Evolutionary conservation across 495 filamentous ascomycete genomes (phyloP), one percentile per base, ranked within the genome.

Genomic region (Talaromyces nanjingensis): DNA sequence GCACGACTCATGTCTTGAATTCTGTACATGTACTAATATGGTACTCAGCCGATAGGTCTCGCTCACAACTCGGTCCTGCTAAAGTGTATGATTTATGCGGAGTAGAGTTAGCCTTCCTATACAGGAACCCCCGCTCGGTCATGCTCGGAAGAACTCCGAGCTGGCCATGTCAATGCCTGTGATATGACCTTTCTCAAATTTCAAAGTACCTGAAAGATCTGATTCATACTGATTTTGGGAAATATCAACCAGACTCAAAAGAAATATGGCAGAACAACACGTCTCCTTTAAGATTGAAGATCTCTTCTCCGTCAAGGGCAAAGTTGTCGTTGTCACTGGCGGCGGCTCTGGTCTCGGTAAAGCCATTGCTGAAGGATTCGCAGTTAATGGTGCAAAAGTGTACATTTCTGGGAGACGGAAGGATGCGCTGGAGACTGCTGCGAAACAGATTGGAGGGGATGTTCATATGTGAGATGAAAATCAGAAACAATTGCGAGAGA

Each of bases 331-430:
- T 65, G 75, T 84, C 31, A 84, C 81, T 25, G 82, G 82, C 42
- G 82, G 66, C 18, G 63, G 63, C 4, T 67, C 66, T 25, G 63
- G 63, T 16, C 45, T 67, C 47, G 65, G 65, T 25, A 65, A 65
- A 58, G 59, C 63, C 3, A 62, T 65, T 29, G 63, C 65, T 22
- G 58, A 67, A 53, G 63, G 58, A n/a, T 65, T 92, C 6, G 86
- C 80, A 1, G 56, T 68, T 60, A 86, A 88, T 65, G 89, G 89
- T 8, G 88, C 89, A 1, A 86, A 84, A 67, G 83, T 92, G 59
- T 92, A 89, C 76, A 84, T 92, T 66, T 69, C 90, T 45, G 88
- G 87, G 16, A 78, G 89, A 4, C 79, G 86, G 25, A 70, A 75
- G 57, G 37, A 42, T 42, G 5, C 37, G 14, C 14, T 42, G 14